Base-by-base conservation (phyloP, 2,329 filamentous ascomycete species). In the Alternaria longipes region DNA sequence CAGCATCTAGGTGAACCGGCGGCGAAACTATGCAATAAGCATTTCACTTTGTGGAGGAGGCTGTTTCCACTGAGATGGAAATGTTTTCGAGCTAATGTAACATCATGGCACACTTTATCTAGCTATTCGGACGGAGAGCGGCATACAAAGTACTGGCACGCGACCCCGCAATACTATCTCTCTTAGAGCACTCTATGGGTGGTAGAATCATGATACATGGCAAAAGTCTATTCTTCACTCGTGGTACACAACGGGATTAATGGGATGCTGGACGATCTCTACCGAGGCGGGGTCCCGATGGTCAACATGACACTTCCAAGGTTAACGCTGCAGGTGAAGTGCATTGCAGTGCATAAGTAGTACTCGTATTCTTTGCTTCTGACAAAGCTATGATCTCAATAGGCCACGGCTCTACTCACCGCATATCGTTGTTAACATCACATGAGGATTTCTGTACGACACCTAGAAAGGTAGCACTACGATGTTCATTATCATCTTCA, bases 251-350 rank as follows among this genome's bases (percentile, higher is more conserved):
- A 38, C 22, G n/a, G 20, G 14, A 26, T n/a, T 9, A 4, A 40
- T 20, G 18, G 5, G 24, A 26, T n/a, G 12, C 26, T 36, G 8
- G 32, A 22, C 4, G 12, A 45, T 8, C n/a, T 20, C 28, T 6
- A 7, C n/a, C 54, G 58, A 18, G 12, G 54, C 32, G 58, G 58
- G 58, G 58, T 60, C 4, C 58, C 58, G 58, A 36, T 42, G 40
- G 22, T n/a, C 16, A 51, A 20, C 20, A n/a, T 26, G 34, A 42
- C 42, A 36, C 32, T 16, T 36, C 12, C 32, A 36, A 36, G 32
- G 5, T 46, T 38, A 26, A 55, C 11, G n/a, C 28, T 38, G 34
- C 46, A 50, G 20, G 20, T 26, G 30, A 9, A 12, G 32, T 11
- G 9, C 14, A 12, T 50, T 18, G 46, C 26, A 34, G n/a, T 4